Percentiles rank a stretch among this genome's conserved stretches.
phyloP scores from a whole-genome alignment of 176 grass and related monocot genomes.

The Eleusine indica region DNA sequence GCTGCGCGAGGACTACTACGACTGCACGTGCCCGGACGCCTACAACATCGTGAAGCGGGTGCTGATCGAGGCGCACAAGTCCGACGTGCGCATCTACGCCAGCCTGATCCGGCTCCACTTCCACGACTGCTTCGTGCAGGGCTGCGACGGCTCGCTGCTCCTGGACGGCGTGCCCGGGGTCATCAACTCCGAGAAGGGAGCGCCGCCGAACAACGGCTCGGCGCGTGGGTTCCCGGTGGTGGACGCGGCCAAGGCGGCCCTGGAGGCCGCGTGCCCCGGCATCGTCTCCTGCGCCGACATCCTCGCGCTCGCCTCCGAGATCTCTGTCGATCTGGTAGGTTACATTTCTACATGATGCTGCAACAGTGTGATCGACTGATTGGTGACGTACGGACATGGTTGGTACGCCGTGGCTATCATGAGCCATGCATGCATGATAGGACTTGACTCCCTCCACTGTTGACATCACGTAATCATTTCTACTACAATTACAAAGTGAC shows the following conservation, averaged over 20 bases:
- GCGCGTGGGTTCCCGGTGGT: background rate
- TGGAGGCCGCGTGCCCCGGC: conserved; percentile 63
- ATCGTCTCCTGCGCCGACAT: conserved; percentile 87
- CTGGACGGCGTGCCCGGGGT: conserved; percentile 36
- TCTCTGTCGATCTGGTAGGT: conserved; percentile 57
- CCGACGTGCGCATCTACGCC: conserved; percentile 60
- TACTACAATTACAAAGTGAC: too few relatives aligned
- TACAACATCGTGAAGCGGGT: conserved; percentile 49
- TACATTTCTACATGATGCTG: too few relatives aligned
- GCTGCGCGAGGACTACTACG: conserved; percentile 59
- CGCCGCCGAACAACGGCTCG: background rate
- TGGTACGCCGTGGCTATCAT: too few relatives aligned
- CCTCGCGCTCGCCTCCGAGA: conserved; percentile 68
- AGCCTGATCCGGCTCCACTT: conserved; percentile 80
- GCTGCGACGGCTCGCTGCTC: conserved; percentile 75
- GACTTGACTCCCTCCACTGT: too few relatives aligned
- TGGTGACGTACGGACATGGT: too few relatives aligned
- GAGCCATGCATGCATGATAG: too few relatives aligned
- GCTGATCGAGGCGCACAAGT: conserved; percentile 52
- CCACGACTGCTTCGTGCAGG: conserved; percentile 97
- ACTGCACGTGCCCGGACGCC: conserved; percentile 54
- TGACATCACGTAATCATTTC: too few relatives aligned
- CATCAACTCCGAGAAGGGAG: too few relatives aligned
- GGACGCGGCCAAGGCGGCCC: conserved; percentile 42
- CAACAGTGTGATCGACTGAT: too few relatives aligned